A percentile compares a stretch with the other conserved stretches of the same genome.
Conservation (phyloP, 176 grass and related monocot species). For the Oryza nivara region DNA sequence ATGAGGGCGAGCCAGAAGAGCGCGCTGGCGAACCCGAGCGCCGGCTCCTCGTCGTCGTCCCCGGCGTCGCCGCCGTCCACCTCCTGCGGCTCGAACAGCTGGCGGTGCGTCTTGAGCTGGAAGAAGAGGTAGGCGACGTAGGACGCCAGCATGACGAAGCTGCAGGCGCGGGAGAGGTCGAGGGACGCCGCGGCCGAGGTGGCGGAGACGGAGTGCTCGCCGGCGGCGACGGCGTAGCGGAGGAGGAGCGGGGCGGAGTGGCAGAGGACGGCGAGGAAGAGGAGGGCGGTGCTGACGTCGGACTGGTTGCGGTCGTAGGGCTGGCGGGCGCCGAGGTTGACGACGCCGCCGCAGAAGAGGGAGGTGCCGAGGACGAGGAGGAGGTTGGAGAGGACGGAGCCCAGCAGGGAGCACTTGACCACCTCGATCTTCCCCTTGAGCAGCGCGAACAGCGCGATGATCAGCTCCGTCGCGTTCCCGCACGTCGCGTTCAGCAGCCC, state of each 20-base stretch:
- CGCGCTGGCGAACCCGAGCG: conserved; percentile 59
- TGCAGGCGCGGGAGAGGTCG: conserved; percentile 77
- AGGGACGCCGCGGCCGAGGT: conserved; percentile 8
- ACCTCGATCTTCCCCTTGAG: conserved; percentile 74
- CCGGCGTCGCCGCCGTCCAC: conserved; percentile 13
- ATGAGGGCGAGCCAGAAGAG: conserved; percentile 74
- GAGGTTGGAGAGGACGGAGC: conserved; percentile 93
- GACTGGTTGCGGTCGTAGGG: conserved; percentile 72
- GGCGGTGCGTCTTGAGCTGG: conserved; percentile 92
- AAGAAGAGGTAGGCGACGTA: conserved; percentile 92
- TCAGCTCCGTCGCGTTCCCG: conserved; percentile 93
- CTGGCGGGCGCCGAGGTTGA: conserved; percentile 62
- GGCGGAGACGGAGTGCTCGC: conserved; percentile 30
- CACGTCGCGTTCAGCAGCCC: conserved; percentile 96
- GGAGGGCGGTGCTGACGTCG: conserved; percentile 71
- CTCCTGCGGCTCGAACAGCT: conserved; percentile 78
- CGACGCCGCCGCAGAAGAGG: conserved; percentile 76
- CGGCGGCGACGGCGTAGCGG: conserved; percentile 53
- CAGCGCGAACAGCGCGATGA: conserved; percentile 90
- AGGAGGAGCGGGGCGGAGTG: conserved; percentile 75
- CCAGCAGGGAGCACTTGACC: conserved; percentile 88
- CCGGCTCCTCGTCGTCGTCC: conserved; percentile 66
- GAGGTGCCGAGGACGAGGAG: conserved; percentile 91
- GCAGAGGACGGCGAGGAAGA: conserved; percentile 83
- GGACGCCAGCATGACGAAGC: conserved; percentile 81